Base-by-base conservation (phyloP, 2,329 filamentous ascomycete genomes). In the Botrytis cinerea region DNA sequence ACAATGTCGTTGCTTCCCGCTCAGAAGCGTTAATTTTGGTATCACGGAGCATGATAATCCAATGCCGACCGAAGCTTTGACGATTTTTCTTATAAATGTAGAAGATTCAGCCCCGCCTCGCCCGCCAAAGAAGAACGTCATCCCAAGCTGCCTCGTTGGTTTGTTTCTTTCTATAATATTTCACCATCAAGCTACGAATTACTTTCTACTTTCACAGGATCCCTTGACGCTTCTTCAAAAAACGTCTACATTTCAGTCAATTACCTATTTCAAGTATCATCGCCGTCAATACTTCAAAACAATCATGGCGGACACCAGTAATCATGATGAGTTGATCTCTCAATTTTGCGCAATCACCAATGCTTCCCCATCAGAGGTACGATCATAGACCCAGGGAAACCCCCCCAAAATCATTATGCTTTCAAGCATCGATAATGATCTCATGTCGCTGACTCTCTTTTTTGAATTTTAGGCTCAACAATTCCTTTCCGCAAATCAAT, bases 401-500 rank as follows among this genome's bases (percentile, higher is more conserved):
- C 20, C 38, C 48, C 22, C 9, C 18, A 28, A 32, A 12, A 61
- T 18, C 28, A 9, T 46, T n/a, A 28, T 54, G 10, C 18, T 20
- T 45, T 22, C 48, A 60, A 32, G 46, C 5, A 51, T 43, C 14
- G 4, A n/a, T 2, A 54, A 40, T 25, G 18, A 45, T 32, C 10
- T 22, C n/a, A 54, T 35, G n/a, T 67, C 48, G 38, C 66, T 69
- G 35, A 69, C 28, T 57, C 18, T 28, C n/a, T n/a, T 8, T 12
- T 18, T 61, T 40, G 35, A 57, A 51, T 75, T 74, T 43, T 72
- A 94, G 92, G 92, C 92, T 64, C 85, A 85, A 73, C 86, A 91
- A 75, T 92, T 92, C 77, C 88, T 95, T 12, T 84, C 85, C 35
- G 86, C 87, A 51, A 90, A 87, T 78, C 83, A 87, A 76, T 94